Percentiles rank a stretch among this genome's conserved stretches.
Evolutionary conservation across 2,329 filamentous ascomycete species (phyloP).

Genomic region (Venturia aucupariae): DNA sequence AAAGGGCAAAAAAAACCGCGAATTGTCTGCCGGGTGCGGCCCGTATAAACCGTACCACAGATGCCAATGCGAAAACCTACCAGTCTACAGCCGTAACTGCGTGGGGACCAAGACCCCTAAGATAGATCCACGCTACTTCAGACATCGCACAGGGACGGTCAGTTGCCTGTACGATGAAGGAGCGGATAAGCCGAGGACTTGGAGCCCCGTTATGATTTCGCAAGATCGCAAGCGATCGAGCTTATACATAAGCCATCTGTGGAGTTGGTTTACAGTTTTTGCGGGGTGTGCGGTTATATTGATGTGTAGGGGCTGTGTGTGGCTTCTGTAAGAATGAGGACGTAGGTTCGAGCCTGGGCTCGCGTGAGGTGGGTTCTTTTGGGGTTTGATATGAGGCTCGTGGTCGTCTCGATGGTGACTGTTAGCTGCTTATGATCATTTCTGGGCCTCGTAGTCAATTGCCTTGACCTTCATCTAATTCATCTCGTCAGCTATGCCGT

Average conservation of each 20-base stretch:
- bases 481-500: not conserved
- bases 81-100: not conserved
- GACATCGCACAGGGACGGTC: not conserved
- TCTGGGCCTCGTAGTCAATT: not conserved
- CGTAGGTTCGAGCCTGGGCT: not conserved
- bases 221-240: not conserved
- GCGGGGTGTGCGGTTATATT: too few species aligned
- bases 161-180: not conserved
- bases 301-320: too few species aligned
- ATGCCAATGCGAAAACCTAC: not conserved
- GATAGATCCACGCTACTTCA: not conserved
- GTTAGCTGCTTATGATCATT: not conserved
- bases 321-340: not conserved
- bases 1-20: not conserved
- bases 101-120: not conserved
- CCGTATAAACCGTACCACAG: not conserved
- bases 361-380: not conserved
- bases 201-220: not conserved
- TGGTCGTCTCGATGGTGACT: not conserved
- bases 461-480: not conserved
- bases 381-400: not conserved
- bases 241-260: conserved; percentile 1
- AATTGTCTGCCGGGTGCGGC: conserved; percentile 1
- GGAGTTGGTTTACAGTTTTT: not conserved
- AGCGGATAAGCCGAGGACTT: not conserved